Evolutionary conservation across 148 eudicot species (phyloP), one percentile per base, ranked within the genome.

Genomic region (Arctostaphylos glauca): DNA sequence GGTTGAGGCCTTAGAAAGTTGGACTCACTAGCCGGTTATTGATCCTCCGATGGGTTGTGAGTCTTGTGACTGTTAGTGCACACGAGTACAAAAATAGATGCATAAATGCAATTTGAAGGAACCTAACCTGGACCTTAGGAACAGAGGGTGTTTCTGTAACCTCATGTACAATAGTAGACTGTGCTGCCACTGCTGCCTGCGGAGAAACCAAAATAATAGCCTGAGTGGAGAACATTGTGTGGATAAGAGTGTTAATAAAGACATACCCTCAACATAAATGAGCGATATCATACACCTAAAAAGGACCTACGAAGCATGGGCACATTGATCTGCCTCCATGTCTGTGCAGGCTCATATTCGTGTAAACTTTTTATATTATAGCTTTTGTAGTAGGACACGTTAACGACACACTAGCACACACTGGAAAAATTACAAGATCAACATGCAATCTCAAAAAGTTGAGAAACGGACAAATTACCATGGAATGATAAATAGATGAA

Each of bases 111-210:
- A 59, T 19, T 59, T 5, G 53, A 78, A 46, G 60, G 74, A 18
- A 59, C 52, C 82, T 58, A 38, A 84, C 86, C 82, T 79, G 86
- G 72, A 84, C 72, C 76, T 84, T 70, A 77, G 90, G 83, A 83
- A 71, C 84, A 81, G 81, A 64, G 58, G 82, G 84, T 25, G 78
- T 23, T 78, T 88, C 90, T 52, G 82, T 90, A 53, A 75, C 55
- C 78, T 88, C 89, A 43, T 83, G 85, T 25, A 87, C 83, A 50
- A 81, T 38, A 78, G 82, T 52, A 58, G 92, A 84, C 86, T 90
- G 89, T 25, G 89, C 91, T 75, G 87, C 94, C 66, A 91, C 87
- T 18, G 86, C 86, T 46, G 86, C 86, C 86, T 84, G 68, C 31
- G 44, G 62, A 80, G 78, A 79, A 74, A 73, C 43, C 53, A 78